Base-by-base conservation (phyloP, 225 moss, liverwort and hornwort genomes). In the Sphagnum tenellum region DNA sequence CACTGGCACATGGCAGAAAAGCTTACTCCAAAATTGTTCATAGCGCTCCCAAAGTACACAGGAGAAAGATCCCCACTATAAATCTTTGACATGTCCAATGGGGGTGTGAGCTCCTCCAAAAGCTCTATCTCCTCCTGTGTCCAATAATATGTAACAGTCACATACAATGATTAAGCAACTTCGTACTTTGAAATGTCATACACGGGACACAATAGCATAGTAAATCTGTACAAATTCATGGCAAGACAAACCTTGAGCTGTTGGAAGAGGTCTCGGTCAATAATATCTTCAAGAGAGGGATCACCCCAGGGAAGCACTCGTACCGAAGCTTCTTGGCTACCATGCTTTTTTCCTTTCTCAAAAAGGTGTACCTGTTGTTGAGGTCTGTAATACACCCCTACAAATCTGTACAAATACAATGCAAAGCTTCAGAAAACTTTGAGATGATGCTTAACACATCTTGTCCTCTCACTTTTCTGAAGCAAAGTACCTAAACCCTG, bases 11-110 rank as follows among this genome's bases (percentile, higher is more conserved):
- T 29, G 29, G 29, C 29, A 29, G 29, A 29, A 29, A 58, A 57
- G 48, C 78, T 61, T 78, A 94, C 94, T 86, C 94, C 94, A 84
- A 95, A 95, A 71, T 95, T 95, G 61, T 95, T 95, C 94, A 95
- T 95, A 61, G 91, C 94, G 75, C 94, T 95, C 59, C 94, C 94
- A 67, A 95, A 95, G 69, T 89, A 95, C 49, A 95, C 94, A 49
- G 91, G 91, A 50, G 94, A 86, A 73, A 91, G 70, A 44, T 95
- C 94, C 67, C 91, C 91, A 12, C 86, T 82, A 79, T 95, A 91
- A 55, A 95, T 84, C 75, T 81, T 88, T 60, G 87, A 75, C 84
- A 91, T 80, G 73, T 95, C 88, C 67, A 95, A 71, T 51, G 94
- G 89, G 47, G 94, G 91, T 60, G 94, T 89, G 66, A 95, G 67